Evolutionary conservation across 768 basidiomycete species (phyloP).

Genomic region (Tylopilus felleus): DNA sequence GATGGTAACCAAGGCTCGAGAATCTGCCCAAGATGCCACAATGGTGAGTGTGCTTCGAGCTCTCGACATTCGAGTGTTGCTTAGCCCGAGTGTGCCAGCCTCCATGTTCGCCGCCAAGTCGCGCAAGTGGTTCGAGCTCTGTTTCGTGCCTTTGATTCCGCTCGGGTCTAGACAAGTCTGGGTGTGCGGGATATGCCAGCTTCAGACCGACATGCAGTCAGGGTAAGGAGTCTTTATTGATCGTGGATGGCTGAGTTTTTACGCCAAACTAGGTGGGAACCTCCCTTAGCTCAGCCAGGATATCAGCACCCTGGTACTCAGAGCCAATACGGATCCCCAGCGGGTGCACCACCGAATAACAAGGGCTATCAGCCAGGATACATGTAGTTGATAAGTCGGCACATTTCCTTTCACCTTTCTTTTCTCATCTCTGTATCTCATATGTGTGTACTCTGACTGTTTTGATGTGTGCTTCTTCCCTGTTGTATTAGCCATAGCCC

Average conservation of each 20-base stretch:
- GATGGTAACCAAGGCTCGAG: conserved; percentile 50
- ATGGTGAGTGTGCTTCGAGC: conserved; percentile 44
- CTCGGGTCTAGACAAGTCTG: conserved; percentile 60
- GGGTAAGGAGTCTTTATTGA: conserved; percentile 38
- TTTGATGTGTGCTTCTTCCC: not conserved
- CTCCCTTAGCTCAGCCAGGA: conserved; percentile 32
- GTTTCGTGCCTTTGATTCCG: conserved; percentile 70
- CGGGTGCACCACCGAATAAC: conserved; percentile 5
- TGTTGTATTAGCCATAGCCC: not conserved
- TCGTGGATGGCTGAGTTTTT: not conserved
- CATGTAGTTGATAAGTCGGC: no score
- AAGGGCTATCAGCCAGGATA: conserved; percentile 32
- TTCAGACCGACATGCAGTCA: conserved; percentile 49
- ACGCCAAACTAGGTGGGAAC: conserved; percentile 31
- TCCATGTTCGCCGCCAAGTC: conserved; percentile 61
- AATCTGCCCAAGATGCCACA: conserved; percentile 70
- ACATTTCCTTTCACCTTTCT: not conserved
- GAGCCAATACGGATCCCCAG: conserved; percentile 9
- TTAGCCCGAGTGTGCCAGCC: conserved; percentile 32
- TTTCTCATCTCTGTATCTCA: not conserved
- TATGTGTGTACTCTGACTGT: conserved; percentile 3
- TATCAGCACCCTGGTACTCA: conserved; percentile 36
- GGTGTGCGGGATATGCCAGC: conserved; percentile 71
- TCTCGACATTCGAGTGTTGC: not conserved
- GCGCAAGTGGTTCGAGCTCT: conserved; percentile 73